phyloP scores from a whole-genome alignment of 176 grass and related monocot genomes.

The Carex pumila region DNA sequence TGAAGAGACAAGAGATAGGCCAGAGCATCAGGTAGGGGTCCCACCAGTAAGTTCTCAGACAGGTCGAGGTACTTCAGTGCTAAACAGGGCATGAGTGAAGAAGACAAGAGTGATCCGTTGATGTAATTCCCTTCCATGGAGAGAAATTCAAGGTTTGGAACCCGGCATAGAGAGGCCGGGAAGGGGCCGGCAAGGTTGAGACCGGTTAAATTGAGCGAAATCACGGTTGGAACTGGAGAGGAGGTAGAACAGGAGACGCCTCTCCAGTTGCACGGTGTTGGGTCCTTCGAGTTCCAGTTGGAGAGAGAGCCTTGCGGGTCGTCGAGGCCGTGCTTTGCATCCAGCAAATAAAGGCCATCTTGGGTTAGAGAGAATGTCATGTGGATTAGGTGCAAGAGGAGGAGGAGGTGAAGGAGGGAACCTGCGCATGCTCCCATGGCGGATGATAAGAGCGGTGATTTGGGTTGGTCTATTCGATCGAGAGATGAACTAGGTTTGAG shows the following conservation, averaged over 20 bases:
- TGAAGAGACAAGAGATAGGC: slow-evolving; percentile 34
- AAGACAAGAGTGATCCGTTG: background rate
- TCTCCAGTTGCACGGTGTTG: slow-evolving; percentile 54
- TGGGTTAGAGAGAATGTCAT: slow-evolving; percentile 11
- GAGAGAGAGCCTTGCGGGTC: slow-evolving; percentile 40
- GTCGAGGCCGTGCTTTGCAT: slow-evolving; percentile 25
- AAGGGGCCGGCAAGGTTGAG: slow-evolving; percentile 43
- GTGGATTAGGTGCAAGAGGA: slow-evolving; percentile 14
- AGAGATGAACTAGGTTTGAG: background rate
- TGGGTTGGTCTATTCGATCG: background rate
- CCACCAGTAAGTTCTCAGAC: slow-evolving; percentile 38
- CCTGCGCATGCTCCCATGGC: slow-evolving; percentile 15
- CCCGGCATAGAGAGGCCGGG: slow-evolving; percentile 37
- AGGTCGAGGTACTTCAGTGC: slow-evolving; percentile 55
- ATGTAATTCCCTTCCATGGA: slow-evolving; percentile 22
- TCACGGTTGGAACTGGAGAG: background rate
- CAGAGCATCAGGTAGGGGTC: slow-evolving; percentile 42
- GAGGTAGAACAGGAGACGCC: slow-evolving; percentile 37
- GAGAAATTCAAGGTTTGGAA: slow-evolving; percentile 16
- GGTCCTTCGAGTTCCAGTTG: slow-evolving; percentile 27
- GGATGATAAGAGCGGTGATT: slow-evolving; percentile 11
- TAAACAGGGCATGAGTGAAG: slow-evolving; percentile 23
- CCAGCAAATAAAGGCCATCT: slow-evolving; percentile 39
- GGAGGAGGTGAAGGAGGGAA: background rate
- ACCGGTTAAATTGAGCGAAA: slow-evolving; percentile 24